Conservation (phyloP, 306 rosid genomes). For the Malus fusca region DNA sequence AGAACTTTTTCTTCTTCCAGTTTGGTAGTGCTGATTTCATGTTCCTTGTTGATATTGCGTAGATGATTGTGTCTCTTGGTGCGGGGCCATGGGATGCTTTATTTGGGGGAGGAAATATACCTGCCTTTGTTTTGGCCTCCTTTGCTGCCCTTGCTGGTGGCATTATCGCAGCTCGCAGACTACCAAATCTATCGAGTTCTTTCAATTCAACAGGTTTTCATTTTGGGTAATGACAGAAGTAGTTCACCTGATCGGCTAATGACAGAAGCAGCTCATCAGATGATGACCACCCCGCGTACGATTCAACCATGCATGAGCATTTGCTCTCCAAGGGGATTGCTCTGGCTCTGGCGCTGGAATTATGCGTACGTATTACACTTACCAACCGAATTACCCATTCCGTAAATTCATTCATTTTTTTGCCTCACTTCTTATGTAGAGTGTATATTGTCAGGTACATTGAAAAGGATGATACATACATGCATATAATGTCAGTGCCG, state of each 20-base stretch:
- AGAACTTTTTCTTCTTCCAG: background rate
- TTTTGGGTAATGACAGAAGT: constrained; percentile 37
- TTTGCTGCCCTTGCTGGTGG: constrained; percentile 66
- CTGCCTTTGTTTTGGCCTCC: constrained; percentile 91
- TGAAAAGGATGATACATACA: constrained; percentile 19
- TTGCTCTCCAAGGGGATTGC: constrained; percentile 23
- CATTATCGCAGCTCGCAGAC: constrained; percentile 52
- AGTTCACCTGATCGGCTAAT: background rate
- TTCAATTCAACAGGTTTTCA: constrained; percentile 67
- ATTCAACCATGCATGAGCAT: constrained; percentile 19
- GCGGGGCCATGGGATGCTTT: constrained; percentile 98
- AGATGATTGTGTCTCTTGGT: constrained; percentile 90
- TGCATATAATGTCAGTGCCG: constrained; percentile 12
- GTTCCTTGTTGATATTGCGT: constrained; percentile 7
- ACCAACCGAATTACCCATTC: constrained; percentile 22
- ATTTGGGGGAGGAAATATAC: constrained; percentile 86
- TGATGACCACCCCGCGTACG: constrained; percentile 17
- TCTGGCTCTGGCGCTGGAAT: constrained; percentile 1
- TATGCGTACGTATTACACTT: constrained; percentile 15
- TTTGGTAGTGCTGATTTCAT: constrained; percentile 2
- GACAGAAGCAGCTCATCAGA: constrained; percentile 1
- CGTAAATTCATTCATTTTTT: constrained; percentile 57
- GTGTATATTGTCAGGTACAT: constrained; percentile 23
- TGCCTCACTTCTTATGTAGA: constrained; percentile 22
- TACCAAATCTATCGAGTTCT: constrained; percentile 55